phyloP scores from a whole-genome alignment of 441 rosid genomes.

The Pelargonium cotyledonis region DNA sequence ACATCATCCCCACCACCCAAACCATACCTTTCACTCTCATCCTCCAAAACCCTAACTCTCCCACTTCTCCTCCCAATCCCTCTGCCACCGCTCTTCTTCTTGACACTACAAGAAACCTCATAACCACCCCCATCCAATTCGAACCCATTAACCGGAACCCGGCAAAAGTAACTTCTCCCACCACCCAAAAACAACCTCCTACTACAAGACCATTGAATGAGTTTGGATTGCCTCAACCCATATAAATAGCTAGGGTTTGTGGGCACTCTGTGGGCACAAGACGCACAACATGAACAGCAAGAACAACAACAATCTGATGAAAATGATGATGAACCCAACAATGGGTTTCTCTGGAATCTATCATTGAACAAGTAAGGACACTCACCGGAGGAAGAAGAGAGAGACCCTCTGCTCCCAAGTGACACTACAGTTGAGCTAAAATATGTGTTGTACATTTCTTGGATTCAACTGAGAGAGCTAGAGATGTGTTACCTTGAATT shows the following conservation, averaged over 20 bases:
- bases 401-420: constrained; percentile 39
- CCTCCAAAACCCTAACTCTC: constrained; percentile 33
- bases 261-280: constrained; percentile 28
- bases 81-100: constrained; percentile 23
- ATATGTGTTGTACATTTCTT: constrained; percentile 44
- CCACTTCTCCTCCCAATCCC: constrained; percentile 35
- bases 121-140: constrained; percentile 30
- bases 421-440: constrained; percentile 41
- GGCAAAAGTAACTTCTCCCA: constrained; percentile 20
- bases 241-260: constrained; percentile 38
- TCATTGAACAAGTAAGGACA: constrained; percentile 39
- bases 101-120: constrained; percentile 41
- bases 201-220: constrained; percentile 56
- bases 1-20: constrained; percentile 42
- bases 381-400: constrained; percentile 45
- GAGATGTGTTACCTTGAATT: constrained; percentile 28
- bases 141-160: constrained; percentile 27
- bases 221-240: constrained; percentile 67
- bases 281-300: constrained; percentile 35
- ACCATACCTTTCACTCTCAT: constrained; percentile 25
- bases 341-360: constrained; percentile 38
- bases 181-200: constrained; percentile 46
- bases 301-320: constrained; percentile 23
- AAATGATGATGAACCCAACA: constrained; percentile 9
- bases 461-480: constrained; percentile 11